Percentiles rank a stretch among this genome's conserved stretches.
Evolutionary conservation across 225 moss, liverwort and hornwort genomes (phyloP).

Genomic region (Thuidium tamariscinum): DNA sequence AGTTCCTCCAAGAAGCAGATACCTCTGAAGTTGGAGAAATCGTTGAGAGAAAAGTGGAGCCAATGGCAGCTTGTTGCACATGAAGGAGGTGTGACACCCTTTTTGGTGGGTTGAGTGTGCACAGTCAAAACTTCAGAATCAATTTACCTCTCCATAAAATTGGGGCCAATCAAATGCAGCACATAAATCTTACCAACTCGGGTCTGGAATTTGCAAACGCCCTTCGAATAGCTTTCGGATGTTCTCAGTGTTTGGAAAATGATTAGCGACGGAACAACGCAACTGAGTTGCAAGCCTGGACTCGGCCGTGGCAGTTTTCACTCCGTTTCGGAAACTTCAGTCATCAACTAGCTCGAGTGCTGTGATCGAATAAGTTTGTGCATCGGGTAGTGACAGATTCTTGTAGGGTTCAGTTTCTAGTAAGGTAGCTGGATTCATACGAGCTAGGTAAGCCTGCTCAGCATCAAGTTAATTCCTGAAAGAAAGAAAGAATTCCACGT

Average conservation of each 20-base stretch:
- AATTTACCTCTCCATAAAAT: no score
- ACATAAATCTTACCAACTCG: no score
- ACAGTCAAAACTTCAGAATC: no score
- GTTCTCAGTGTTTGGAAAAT: not conserved
- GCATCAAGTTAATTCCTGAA: not conserved
- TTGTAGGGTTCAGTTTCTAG: not conserved
- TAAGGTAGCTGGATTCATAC: not conserved
- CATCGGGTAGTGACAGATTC: not conserved
- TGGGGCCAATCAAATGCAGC: no score
- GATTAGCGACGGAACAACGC: not conserved
- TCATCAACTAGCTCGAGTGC: not conserved
- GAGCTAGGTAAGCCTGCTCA: not conserved
- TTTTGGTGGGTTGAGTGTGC: no score
- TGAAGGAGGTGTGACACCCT: no score
- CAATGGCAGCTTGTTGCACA: no score
- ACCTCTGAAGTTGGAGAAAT: no score
- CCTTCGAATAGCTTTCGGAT: not conserved
- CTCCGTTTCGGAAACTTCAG: not conserved
- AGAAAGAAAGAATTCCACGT: not conserved
- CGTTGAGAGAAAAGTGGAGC: no score
- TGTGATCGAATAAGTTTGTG: not conserved
- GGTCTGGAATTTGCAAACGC: not conserved
- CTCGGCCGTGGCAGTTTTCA: not conserved
- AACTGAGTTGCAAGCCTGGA: not conserved
- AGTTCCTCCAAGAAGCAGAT: no score